Evolutionary conservation across 768 basidiomycete species (phyloP).

Genomic region (Lyophyllum semitale): DNA sequence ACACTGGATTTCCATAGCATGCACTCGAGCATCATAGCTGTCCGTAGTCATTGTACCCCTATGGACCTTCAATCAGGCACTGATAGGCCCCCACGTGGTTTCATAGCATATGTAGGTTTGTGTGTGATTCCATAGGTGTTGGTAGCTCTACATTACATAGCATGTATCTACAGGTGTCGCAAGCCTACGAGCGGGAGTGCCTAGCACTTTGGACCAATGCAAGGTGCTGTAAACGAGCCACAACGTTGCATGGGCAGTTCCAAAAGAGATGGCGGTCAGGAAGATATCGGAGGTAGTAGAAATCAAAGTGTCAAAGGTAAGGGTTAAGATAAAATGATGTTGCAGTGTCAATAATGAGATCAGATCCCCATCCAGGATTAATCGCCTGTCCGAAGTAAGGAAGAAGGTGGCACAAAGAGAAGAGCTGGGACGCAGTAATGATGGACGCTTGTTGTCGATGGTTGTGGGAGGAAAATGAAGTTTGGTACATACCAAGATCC

Average conservation of each 20-base stretch:
- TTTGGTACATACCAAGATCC: conserved; percentile 18
- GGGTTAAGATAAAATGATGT: conserved; percentile 28
- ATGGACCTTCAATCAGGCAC: too few relatives aligned
- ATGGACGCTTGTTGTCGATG: conserved; percentile 17
- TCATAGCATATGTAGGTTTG: too few relatives aligned
- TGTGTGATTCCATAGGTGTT: too few relatives aligned
- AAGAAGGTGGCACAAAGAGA: conserved; percentile 29
- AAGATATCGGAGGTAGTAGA: conserved; percentile 18
- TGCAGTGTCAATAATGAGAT: conserved; percentile 19
- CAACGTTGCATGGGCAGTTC: background rate
- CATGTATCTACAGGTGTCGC: background rate
- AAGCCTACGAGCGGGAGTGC: background rate
- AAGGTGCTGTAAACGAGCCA: background rate
- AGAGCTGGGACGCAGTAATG: conserved; percentile 23
- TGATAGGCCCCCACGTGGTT: too few relatives aligned
- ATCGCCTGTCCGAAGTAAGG: conserved; percentile 18
- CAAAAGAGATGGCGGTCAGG: background rate
- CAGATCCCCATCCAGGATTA: conserved; percentile 14
- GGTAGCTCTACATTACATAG: background rate
- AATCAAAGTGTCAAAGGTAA: conserved; percentile 29
- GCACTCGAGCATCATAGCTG: too few relatives aligned
- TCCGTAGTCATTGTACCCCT: too few relatives aligned
- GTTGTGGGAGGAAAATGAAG: conserved; percentile 16
- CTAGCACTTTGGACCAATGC: background rate
- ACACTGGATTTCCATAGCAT: too few relatives aligned